Evolutionary conservation across 1,139 yeast genomes (phyloP).

Genomic region (Petasospora rhodanensis): DNA sequence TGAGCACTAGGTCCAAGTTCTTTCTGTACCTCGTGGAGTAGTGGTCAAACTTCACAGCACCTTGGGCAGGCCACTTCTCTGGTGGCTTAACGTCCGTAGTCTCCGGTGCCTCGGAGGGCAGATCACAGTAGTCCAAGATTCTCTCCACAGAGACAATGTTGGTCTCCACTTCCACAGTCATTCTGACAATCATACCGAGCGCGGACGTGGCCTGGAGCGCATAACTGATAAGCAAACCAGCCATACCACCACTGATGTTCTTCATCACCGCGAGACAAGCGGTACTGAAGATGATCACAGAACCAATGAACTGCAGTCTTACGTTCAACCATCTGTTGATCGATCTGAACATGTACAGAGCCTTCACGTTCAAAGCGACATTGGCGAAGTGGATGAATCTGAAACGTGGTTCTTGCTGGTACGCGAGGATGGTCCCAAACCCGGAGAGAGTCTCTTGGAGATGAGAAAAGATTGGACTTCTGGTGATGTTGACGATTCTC

Average conservation of each 20-base stretch:
- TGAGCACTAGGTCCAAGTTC: constrained; percentile 55
- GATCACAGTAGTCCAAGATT: constrained; percentile 63
- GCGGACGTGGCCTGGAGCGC: constrained; percentile 61
- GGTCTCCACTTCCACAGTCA: constrained; percentile 70
- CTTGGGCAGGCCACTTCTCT: constrained; percentile 56
- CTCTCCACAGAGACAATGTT: constrained; percentile 76
- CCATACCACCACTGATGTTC: constrained; percentile 59
- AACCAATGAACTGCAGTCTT: constrained; percentile 65
- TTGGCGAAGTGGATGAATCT: constrained; percentile 50
- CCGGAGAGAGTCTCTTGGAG: constrained; percentile 61
- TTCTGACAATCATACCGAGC: constrained; percentile 53
- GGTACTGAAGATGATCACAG: constrained; percentile 56
- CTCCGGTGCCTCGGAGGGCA: constrained; percentile 53
- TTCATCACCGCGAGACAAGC: constrained; percentile 51
- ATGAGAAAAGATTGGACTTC: constrained; percentile 62
- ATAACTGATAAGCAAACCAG: constrained; percentile 71
- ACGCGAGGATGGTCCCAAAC: constrained; percentile 57
- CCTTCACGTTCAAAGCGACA: constrained; percentile 58
- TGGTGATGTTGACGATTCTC: constrained; percentile 45
- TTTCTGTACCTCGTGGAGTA: constrained; percentile 63
- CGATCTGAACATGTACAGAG: constrained; percentile 51
- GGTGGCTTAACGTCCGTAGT: constrained; percentile 38
- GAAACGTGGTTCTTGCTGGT: constrained; percentile 47
- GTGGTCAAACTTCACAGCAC: constrained; percentile 50
- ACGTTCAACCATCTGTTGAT: constrained; percentile 71